These are phyloP conservation scores for Cadophora malorum DNA, from an alignment of 2,329 filamentous ascomycete species.

Conservation along the genomic window DNA sequence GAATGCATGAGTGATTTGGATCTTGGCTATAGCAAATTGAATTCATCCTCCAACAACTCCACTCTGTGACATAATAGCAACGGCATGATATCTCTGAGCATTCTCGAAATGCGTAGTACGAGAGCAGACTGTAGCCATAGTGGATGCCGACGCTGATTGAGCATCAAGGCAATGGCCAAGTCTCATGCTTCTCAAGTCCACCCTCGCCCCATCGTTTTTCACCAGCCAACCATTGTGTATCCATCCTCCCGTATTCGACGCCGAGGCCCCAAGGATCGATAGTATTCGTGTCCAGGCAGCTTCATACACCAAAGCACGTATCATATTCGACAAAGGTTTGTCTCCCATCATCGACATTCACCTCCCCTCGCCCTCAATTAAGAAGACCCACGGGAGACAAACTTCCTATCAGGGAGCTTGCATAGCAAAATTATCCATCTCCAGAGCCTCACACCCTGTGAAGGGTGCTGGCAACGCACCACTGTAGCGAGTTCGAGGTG, in stretches of 20 bases:
- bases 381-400: constrained; percentile 71
- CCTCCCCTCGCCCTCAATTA: constrained; percentile 72
- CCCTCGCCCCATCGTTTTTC: neutral
- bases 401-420: constrained; percentile 69
- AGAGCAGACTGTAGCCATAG: neutral
- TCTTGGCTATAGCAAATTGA: neutral
- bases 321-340: constrained; percentile 45
- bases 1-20: neutral
- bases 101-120: neutral
- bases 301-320: neutral
- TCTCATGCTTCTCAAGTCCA: neutral
- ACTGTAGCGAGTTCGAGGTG: constrained; percentile 63
- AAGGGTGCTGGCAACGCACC: constrained; percentile 70
- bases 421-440: constrained; percentile 59
- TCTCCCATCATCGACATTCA: constrained; percentile 77
- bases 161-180: neutral
- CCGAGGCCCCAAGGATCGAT: neutral
- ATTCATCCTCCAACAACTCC: neutral
- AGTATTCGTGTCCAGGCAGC: neutral
- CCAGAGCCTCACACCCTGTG: constrained; percentile 63
- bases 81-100: neutral
- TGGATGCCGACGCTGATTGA: constrained; percentile 5
- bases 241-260: neutral
- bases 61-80: neutral
- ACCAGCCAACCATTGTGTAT: neutral